Evolutionary conservation across 2,329 filamentous ascomycete species (phyloP).

Genomic region (Lachnellula hyalina): DNA sequence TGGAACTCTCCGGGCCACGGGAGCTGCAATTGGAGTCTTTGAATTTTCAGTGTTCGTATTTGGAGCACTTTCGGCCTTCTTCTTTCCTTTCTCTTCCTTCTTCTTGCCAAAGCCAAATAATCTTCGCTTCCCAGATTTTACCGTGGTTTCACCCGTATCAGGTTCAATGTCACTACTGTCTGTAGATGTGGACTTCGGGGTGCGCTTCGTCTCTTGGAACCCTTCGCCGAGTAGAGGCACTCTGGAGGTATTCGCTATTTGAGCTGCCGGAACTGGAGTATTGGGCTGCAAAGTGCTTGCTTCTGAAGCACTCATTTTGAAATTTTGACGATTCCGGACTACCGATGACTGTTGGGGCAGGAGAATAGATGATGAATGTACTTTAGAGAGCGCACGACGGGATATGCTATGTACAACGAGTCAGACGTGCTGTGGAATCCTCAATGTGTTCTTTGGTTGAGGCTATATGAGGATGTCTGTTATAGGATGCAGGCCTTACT

Average conservation of each 20-base stretch:
- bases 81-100: conserved; percentile 45
- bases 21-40: conserved; percentile 23
- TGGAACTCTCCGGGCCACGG: conserved; percentile 27
- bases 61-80: conserved; percentile 26
- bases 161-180: conserved; percentile 25
- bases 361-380: neutral
- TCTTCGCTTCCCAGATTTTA: conserved; percentile 48
- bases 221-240: conserved; percentile 32
- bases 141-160: conserved; percentile 22
- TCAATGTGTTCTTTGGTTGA: conserved; percentile 7
- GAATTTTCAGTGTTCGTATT: conserved; percentile 16
- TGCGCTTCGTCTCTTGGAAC: conserved; percentile 26
- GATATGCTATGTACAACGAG: neutral
- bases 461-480: conserved; percentile 14
- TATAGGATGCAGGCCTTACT: conserved; percentile 7
- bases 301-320: conserved; percentile 30
- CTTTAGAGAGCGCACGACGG: neutral
- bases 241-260: conserved; percentile 21
- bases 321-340: conserved; percentile 14
- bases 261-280: conserved; percentile 21
- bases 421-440: neutral
- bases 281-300: conserved; percentile 26
- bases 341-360: neutral
- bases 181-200: conserved; percentile 17
- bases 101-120: conserved; percentile 61